Evolutionary conservation across 2,329 filamentous ascomycete species (phyloP).

Genomic region (Fusarium sp.): DNA sequence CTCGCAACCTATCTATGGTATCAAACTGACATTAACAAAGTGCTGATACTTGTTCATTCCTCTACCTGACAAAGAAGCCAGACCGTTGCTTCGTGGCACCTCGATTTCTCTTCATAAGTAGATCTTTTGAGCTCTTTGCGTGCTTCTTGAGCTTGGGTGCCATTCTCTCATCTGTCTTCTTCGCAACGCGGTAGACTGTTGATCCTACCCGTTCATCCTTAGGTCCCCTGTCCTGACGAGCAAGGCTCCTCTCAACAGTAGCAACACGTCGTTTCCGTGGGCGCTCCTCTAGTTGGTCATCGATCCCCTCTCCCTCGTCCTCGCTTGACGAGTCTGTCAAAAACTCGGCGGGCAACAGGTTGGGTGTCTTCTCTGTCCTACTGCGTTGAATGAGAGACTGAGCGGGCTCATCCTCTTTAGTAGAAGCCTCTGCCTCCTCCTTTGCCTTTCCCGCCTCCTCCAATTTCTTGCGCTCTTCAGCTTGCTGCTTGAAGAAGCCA

Average conservation of each 20-base stretch:
- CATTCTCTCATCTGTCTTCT: constrained; percentile 60
- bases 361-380: constrained; percentile 56
- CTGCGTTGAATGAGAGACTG: constrained; percentile 33
- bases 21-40: constrained; percentile 24
- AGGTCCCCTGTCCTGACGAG: constrained; percentile 56
- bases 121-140: constrained; percentile 58
- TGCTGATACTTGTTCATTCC: not conserved
- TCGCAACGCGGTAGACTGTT: constrained; percentile 66
- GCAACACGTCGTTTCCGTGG: constrained; percentile 62
- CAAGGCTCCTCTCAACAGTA: constrained; percentile 55
- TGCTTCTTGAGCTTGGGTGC: constrained; percentile 63
- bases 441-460: constrained; percentile 42
- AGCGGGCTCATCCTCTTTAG: constrained; percentile 22
- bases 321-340: constrained; percentile 66
- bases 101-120: constrained; percentile 62
- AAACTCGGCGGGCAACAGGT: constrained; percentile 66
- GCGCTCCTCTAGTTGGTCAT: constrained; percentile 41
- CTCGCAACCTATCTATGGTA: constrained; percentile 20
- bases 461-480: constrained; percentile 61
- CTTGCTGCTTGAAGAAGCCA: constrained; percentile 67
- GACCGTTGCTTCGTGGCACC: constrained; percentile 52
- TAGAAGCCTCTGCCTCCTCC: constrained; percentile 32
- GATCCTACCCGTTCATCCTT: constrained; percentile 65
- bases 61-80: constrained; percentile 59
- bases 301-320: constrained; percentile 53